A percentile compares a stretch with the other conserved stretches of the same genome.
phyloP scores from a whole-genome alignment of 1,284 basidiomycete species.

The Ceratobasidium sp. region DNA sequence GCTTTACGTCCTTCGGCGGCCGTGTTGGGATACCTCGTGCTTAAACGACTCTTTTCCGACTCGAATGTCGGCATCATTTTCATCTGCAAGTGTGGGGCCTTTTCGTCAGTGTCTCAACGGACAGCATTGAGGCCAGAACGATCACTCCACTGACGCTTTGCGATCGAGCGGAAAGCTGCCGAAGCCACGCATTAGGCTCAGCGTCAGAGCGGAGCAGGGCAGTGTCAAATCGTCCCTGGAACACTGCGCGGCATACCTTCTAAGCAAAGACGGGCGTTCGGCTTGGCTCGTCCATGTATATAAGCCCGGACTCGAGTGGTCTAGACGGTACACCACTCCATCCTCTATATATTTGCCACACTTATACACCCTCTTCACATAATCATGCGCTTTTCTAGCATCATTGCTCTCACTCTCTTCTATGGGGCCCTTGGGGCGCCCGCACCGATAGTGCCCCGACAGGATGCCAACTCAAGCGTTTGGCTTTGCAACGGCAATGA shows the following conservation, averaged over 20 bases:
- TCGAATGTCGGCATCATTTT: too few species aligned
- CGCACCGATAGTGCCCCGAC: background rate
- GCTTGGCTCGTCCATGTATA: too few species aligned
- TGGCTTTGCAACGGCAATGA: background rate
- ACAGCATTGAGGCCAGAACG: conserved; percentile 3
- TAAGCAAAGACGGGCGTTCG: too few species aligned
- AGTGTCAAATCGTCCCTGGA: background rate
- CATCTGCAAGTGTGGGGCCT: background rate
- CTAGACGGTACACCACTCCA: too few species aligned
- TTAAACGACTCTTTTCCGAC: background rate
- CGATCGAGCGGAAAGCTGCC: background rate
- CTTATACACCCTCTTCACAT: too few species aligned
- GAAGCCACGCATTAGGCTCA: background rate
- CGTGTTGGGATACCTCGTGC: background rate
- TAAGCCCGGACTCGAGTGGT: too few species aligned
- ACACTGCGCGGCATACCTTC: too few species aligned
- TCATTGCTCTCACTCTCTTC: background rate
- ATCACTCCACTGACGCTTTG: background rate
- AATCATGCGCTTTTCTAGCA: background rate
- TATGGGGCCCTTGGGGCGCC: background rate
- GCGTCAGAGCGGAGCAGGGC: conserved; percentile 2
- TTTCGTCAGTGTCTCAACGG: background rate
- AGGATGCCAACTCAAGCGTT: background rate
- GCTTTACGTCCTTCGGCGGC: too few species aligned
- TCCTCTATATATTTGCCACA: too few species aligned